Percentiles rank a stretch among this genome's conserved stretches.
phyloP scores from a whole-genome alignment of 345 rosid genomes.

The Salix purpurea region DNA sequence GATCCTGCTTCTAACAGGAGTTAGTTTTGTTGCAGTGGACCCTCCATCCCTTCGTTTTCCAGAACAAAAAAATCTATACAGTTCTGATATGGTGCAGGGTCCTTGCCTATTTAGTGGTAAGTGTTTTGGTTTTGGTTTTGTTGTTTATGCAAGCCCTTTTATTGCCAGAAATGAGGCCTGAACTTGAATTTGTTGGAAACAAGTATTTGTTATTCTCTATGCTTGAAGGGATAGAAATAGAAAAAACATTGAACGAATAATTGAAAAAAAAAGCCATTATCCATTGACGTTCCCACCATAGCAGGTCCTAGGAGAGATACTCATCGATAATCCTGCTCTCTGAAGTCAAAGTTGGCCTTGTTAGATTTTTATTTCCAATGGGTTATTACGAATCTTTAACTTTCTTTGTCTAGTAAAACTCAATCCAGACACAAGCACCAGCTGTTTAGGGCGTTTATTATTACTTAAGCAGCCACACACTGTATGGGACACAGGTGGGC shows the following conservation, averaged over 20 bases:
- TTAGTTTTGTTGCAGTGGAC: conserved; percentile 19
- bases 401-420: background rate
- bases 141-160: no score
- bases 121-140: background rate
- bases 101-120: conserved; percentile 22
- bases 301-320: no score
- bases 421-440: no score
- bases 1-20: background rate
- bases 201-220: background rate
- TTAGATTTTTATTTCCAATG: no score
- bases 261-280: no score
- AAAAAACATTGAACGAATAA: no score
- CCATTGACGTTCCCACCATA: no score
- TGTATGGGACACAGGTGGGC: no score
- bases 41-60: conserved; percentile 21
- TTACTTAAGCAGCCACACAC: no score
- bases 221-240: background rate
- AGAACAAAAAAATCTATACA: conserved; percentile 23
- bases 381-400: background rate
- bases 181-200: background rate
- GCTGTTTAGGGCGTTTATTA: no score
- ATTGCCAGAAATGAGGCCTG: background rate
- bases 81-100: conserved; percentile 26
- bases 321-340: no score
- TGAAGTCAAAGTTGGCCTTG: no score